Conservation (phyloP, 169 alveolate species). For the Plasmodium relictum region DNA sequence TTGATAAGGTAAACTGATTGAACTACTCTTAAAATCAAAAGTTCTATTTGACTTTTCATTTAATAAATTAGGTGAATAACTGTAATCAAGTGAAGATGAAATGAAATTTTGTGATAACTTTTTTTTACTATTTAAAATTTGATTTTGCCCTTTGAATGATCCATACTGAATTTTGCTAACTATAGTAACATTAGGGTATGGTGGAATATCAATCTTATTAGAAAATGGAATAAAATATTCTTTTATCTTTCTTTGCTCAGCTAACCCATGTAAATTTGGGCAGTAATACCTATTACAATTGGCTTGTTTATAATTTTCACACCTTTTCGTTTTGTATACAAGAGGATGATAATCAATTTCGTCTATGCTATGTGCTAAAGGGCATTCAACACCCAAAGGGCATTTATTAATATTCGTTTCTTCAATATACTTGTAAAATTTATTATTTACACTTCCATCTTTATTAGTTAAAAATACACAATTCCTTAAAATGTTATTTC, state of each 20-base stretch:
- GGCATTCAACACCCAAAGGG: constrained; percentile 89
- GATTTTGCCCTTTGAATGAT: constrained; percentile 63
- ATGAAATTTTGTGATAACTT: not conserved
- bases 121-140: constrained; percentile 1
- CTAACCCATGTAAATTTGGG: constrained; percentile 89
- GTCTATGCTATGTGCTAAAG: constrained; percentile 89
- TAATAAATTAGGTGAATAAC: not conserved
- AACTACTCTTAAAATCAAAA: constrained; percentile 14
- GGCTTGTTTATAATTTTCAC: constrained; percentile 85
- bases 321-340: constrained; percentile 86
- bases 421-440: constrained; percentile 69
- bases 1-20: constrained; percentile 20
- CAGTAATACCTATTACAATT: constrained; percentile 89
- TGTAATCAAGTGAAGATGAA: not conserved
- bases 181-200: constrained; percentile 84
- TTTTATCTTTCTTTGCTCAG: constrained; percentile 87
- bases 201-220: constrained; percentile 83
- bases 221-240: constrained; percentile 85
- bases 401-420: constrained; percentile 76
- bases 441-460: constrained; percentile 75
- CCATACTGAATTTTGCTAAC: constrained; percentile 83
- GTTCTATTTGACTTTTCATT: not conserved
- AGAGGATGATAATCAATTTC: constrained; percentile 90
- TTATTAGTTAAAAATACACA: constrained; percentile 36
- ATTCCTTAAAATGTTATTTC: constrained; percentile 79